Conservation (phyloP, 2,329 filamentous ascomycete species). For the Sordariomycetes sp. region DNA sequence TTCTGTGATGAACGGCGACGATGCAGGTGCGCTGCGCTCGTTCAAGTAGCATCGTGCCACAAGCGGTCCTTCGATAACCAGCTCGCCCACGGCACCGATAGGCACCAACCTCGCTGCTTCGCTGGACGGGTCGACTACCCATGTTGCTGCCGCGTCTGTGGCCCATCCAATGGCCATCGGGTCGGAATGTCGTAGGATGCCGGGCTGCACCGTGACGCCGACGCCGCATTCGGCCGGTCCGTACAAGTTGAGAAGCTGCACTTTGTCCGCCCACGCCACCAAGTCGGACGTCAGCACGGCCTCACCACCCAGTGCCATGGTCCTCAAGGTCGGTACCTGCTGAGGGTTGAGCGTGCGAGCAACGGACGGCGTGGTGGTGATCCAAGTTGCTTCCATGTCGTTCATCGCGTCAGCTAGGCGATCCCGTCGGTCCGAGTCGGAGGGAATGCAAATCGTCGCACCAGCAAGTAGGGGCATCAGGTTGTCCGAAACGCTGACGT, state of each 20-base stretch:
- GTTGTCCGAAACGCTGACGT: conserved; percentile 7
- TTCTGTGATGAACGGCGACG: no score
- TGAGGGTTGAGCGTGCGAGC: not conserved
- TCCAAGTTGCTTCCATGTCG: conserved; percentile 7
- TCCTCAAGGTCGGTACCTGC: conserved; percentile 10
- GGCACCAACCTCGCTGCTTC: conserved; percentile 16
- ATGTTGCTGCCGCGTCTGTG: conserved; percentile 5
- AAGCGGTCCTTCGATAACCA: conserved; percentile 28
- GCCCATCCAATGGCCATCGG: conserved; percentile 8
- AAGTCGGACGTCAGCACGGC: conserved; percentile 12
- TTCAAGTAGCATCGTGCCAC: no score
- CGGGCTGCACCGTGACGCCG: conserved; percentile 8
- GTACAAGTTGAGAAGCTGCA: conserved; percentile 13
- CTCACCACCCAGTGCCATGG: conserved; percentile 13
- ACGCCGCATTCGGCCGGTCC: conserved; percentile 13
- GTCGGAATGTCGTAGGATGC: conserved; percentile 8
- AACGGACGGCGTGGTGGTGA: conserved; percentile 5
- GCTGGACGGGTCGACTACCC: conserved; percentile 16
- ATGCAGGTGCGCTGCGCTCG: no score
- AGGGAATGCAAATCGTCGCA: conserved; percentile 9
- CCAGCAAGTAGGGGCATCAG: conserved; percentile 6
- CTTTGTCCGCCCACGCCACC: conserved; percentile 11
- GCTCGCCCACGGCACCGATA: conserved; percentile 20
- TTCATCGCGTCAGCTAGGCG: conserved; percentile 7
- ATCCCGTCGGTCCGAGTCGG: conserved; percentile 7